These are phyloP conservation scores for Boletus rubropictus DNA, from an alignment of 768 basidiomycete species.

Conservation along the genomic window DNA sequence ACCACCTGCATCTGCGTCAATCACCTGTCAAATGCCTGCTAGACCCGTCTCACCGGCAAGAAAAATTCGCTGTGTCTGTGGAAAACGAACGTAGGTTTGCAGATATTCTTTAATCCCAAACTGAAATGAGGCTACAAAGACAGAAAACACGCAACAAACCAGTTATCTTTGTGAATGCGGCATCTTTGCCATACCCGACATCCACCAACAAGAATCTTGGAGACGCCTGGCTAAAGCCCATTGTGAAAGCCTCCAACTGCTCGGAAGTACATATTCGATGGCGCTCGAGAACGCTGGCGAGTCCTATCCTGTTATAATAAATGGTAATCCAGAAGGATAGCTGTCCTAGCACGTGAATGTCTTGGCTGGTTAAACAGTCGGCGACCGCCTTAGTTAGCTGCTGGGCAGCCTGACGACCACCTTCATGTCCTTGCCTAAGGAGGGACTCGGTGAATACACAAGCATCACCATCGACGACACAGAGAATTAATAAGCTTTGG, in stretches of 20 bases:
- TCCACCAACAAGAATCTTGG: constrained; percentile 68
- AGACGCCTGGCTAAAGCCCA: constrained; percentile 69
- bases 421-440: constrained; percentile 57
- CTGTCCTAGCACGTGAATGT: constrained; percentile 53
- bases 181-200: constrained; percentile 58
- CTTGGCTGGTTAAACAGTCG: constrained; percentile 59
- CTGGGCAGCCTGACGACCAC: constrained; percentile 57
- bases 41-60: constrained; percentile 49
- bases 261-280: constrained; percentile 55
- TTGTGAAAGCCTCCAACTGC: constrained; percentile 64
- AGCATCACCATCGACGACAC: constrained; percentile 69
- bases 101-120: constrained; percentile 51
- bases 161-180: constrained; percentile 62
- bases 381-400: constrained; percentile 64
- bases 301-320: constrained; percentile 59
- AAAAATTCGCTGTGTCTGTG: constrained; percentile 70
- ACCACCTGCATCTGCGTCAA: constrained; percentile 40
- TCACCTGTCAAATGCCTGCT: not conserved
- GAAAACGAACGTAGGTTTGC: constrained; percentile 62
- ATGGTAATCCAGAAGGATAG: constrained; percentile 73
- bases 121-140: not conserved
- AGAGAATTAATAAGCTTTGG: constrained; percentile 64
- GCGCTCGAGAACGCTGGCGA: constrained; percentile 45
- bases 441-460: constrained; percentile 58
- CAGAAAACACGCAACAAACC: constrained; percentile 35